Percentiles rank a stretch among this genome's conserved stretches.
Conservation (phyloP, 768 basidiomycete genomes). For the Russula ochroleuca region DNA sequence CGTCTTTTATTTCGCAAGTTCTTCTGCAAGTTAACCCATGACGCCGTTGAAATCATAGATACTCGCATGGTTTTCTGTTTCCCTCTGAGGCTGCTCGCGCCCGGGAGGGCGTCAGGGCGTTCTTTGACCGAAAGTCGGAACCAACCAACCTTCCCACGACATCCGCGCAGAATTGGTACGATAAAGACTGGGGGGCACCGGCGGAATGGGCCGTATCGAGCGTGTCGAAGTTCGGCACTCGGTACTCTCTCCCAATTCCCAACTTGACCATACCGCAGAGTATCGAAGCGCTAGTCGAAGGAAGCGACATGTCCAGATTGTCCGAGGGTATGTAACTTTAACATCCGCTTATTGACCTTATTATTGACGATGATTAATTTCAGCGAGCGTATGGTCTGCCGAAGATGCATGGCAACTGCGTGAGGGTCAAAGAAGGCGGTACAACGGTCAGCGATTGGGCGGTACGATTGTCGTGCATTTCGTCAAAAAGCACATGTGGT, state of each 20-base stretch:
- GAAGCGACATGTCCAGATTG: slow-evolving; percentile 73
- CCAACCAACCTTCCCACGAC: slow-evolving; percentile 21
- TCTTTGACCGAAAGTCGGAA: slow-evolving; percentile 44
- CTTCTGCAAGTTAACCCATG: background rate
- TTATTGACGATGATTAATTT: slow-evolving; percentile 5
- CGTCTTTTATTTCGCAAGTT: slow-evolving; percentile 33
- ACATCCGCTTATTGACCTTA: background rate
- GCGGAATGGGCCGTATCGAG: slow-evolving; percentile 71
- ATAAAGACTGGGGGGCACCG: slow-evolving; percentile 41
- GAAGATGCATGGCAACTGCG: slow-evolving; percentile 67
- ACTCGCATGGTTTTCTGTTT: slow-evolving; percentile 93
- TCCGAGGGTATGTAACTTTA: slow-evolving; percentile 49
- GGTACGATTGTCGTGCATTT: slow-evolving; percentile 96
- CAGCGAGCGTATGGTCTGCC: slow-evolving; percentile 56
- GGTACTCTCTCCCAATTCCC: slow-evolving; percentile 65
- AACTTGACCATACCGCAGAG: slow-evolving; percentile 65
- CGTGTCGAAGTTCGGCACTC: slow-evolving; percentile 78
- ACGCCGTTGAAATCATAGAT: slow-evolving; percentile 42
- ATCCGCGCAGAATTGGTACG: slow-evolving; percentile 27
- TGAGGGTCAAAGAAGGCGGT: slow-evolving; percentile 63
- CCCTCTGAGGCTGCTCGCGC: slow-evolving; percentile 80
- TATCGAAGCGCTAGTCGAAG: slow-evolving; percentile 91
- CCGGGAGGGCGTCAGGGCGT: slow-evolving; percentile 49
- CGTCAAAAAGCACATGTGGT: slow-evolving; percentile 97
- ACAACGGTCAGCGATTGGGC: slow-evolving; percentile 68